Evolutionary conservation across 306 rosid species (phyloP), one percentile per base, ranked within the genome.

Genomic region (Sicyos edulis): DNA sequence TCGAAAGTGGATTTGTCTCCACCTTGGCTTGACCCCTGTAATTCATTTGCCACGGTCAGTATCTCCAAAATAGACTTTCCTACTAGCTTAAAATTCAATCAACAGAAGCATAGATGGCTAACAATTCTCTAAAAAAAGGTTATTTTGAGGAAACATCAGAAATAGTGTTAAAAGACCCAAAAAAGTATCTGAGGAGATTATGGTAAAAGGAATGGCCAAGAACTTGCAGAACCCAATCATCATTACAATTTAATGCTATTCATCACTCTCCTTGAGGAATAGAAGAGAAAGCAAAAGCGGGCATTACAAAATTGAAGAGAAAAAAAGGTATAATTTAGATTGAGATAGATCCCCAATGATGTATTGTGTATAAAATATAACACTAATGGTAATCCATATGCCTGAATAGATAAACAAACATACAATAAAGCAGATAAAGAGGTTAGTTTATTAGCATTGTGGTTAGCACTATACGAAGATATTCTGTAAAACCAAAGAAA

Each of bases 21-120:
- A 77, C 75, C 21, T 76, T 82, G 74, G 81, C 66, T 77, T 76
- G 82, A 79, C 75, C 82, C 92, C 93, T 92, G 85, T 59, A 65
- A 82, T 53, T 77, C 73, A 68, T 74, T 34, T 70, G 9, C 45
- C 74, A 50, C 59, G 6, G 51, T 53, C 42, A 72, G 21, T 47
- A 21, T 20, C 56, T 21, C 52, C 42, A 67, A 13, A 44, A 40
- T 17, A 64, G 29, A 6, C 11, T 45, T 59, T 40, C 71, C 15
- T 40, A 40, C 54, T 65, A 13, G 34, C 12, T 13, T 4, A 45
- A 20, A 9, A 44, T 37, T 66, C 71, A 15, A 67, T 67, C 37
- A 32, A 22, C 32, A 19, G 45, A 44, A 20, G 55, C 55, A 19
- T 45, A 45, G 10, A 42, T 45, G 55, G 6, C 40, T 66, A 6